Base-by-base conservation (phyloP, 352 stramenopile species). In the Globisporangium rhizosaccharum region DNA sequence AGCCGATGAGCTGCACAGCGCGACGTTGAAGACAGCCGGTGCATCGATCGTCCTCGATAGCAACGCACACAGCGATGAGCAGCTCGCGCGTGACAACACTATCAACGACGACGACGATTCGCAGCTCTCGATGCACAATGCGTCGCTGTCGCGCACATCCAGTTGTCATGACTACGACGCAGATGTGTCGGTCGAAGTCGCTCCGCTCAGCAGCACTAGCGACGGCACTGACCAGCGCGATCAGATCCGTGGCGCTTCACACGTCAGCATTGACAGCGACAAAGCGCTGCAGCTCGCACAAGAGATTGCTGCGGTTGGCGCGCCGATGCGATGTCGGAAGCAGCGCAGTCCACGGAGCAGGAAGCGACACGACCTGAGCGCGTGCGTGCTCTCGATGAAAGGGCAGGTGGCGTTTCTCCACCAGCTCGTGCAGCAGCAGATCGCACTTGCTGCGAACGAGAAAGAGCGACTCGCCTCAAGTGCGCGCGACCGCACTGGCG, bases 371-470 rank as follows among this genome's bases (percentile, higher is more conserved):
- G 53, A 55, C 0, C 28, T 66, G 11, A 48, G 53, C 2, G 53
- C 46, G 36, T 66, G 60, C 47, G 56, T 66, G 53, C 39, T 56
- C 46, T 66, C 60, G 33, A 66, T 66, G 60, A 66, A 61, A 33
- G 54, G 53, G 1, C 60, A 66, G 41, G 53, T 66, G 45, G 53
- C 42, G 17, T 66, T 66, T 42, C 37, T 66, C 12, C 60, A 66
- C 17, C 23, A 56, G 6, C 39, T 66, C 53, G 46, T 66, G 39
- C 37, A 55, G 36, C 47, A 42, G 15, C 51, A 56, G 20, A 42
- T 8, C 23, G 28, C 23, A 41, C 25, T 53, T 3, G 46, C 18
- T 23, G 46, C 56, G 33, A 60, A 59, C 25, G 51, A 63, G n/a
- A 39, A 42, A 8, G 25, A 52, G 18, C 25, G 51, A 2, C 28